A percentile compares a stretch with the other conserved stretches of the same genome.
Conservation (phyloP, 2,329 filamentous ascomycete genomes). For the Juglanconis oblonga region DNA sequence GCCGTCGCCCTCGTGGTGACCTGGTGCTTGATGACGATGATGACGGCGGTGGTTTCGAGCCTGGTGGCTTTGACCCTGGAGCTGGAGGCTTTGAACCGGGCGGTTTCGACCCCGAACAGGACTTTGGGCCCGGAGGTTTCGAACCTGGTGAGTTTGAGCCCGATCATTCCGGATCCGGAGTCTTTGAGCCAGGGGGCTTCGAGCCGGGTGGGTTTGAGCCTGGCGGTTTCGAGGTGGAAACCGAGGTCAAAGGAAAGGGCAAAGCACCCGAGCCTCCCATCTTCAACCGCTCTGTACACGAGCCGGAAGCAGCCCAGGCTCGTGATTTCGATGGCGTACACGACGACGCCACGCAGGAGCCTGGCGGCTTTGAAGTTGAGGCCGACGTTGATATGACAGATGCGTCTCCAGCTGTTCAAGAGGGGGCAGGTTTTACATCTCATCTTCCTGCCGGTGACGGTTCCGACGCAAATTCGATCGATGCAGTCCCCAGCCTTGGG, state of each 20-base stretch:
- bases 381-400: conserved; percentile 5
- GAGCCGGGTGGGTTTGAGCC: not conserved
- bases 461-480: not conserved
- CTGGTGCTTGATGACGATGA: not conserved
- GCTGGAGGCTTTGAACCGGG: not conserved
- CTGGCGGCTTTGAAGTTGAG: conserved; percentile 15
- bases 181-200: conserved; percentile 17
- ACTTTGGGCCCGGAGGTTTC: not conserved
- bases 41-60: not conserved
- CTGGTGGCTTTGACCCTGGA: not conserved
- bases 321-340: not conserved
- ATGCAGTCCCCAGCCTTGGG: not conserved
- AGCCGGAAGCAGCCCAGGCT: not conserved
- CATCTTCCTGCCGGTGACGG: no score
- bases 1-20: conserved; percentile 15
- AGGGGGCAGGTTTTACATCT: not conserved
- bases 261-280: not conserved
- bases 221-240: not conserved
- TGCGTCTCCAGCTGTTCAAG: not conserved
- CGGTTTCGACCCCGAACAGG: not conserved
- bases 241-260: not conserved
- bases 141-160: conserved; percentile 10
- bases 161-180: not conserved
- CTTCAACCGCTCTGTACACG: not conserved
- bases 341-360: not conserved